Conservation (phyloP, 768 basidiomycete species). For the Leccinum imitatum region DNA sequence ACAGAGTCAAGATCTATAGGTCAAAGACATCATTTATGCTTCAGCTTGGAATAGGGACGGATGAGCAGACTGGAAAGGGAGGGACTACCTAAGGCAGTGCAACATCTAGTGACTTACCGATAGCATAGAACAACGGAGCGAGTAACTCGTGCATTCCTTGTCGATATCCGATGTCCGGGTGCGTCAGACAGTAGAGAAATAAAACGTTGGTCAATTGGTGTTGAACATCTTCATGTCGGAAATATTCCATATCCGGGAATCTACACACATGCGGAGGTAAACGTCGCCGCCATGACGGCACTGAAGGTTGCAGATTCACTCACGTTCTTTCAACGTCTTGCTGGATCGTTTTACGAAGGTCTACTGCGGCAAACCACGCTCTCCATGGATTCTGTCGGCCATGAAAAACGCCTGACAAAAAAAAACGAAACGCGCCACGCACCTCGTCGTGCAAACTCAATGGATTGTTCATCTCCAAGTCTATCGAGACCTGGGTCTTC, state of each 20-base stretch:
- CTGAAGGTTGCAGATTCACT: conserved; percentile 31
- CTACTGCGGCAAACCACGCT: conserved; percentile 87
- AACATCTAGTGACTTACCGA: conserved; percentile 25
- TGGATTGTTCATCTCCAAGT: conserved; percentile 76
- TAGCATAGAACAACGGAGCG: conserved; percentile 79
- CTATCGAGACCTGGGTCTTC: conserved; percentile 32
- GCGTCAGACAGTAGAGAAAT: conserved; percentile 77
- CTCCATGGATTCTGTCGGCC: conserved; percentile 85
- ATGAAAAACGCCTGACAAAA: not conserved
- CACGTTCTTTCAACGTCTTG: conserved; percentile 97
- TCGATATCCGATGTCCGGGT: conserved; percentile 86
- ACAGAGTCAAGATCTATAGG: conserved; percentile 78
- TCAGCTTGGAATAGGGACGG: conserved; percentile 23
- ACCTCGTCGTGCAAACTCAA: conserved; percentile 79
- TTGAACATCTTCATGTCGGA: conserved; percentile 74
- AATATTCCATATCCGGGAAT: conserved; percentile 96
- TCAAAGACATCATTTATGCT: conserved; percentile 24
- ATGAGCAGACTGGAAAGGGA: conserved; percentile 19
- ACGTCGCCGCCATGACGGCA: conserved; percentile 3
- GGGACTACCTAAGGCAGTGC: conserved; percentile 4
- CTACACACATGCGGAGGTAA: conserved; percentile 39
- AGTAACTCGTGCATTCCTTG: conserved; percentile 99
- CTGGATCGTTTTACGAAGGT: conserved; percentile 82
- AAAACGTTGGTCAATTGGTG: conserved; percentile 81
- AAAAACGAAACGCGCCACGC: conserved; percentile 4